Evolutionary conservation across 305 asterid species (phyloP), one percentile per base, ranked within the genome.

Genomic region (Petunia hybrid): DNA sequence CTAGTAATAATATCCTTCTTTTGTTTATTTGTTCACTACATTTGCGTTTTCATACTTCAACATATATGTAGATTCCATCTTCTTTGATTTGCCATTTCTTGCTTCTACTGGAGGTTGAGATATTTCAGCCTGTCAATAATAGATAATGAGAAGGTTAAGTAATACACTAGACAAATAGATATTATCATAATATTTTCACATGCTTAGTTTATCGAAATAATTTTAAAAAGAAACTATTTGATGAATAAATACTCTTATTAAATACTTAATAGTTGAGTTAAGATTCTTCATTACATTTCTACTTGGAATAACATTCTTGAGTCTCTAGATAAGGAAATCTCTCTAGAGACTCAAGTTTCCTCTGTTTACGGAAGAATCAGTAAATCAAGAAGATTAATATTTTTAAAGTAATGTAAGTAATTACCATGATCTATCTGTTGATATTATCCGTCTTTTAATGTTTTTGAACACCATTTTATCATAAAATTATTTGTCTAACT

Each of bases 51-150:
- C 63, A 53, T 53, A 53, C 57, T 53, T 53, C 57, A 53, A 53
- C 57, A 53, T 53, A 53, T 9, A 53, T 53, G 12, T 10, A 53
- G 57, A n/a, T n/a, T n/a, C 42, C 10, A 70, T 22, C 77, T 45
- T 46, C 61, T 3, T 53, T 53, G 12, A 13, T 31, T 70, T 31
- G 31, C 36, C 77, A 70, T 22, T 70, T 70, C n/a, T 70, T 46
- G 60, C 10, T 70, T 70, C 77, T 70, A 70, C 4, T 22, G 51
- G 60, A 70, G 22, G 42, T 70, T 70, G 1, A 31, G 31, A 46
- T 0, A 4, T 6, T 36, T 70, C 61, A 46, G 5, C 61, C 77
- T 70, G 77, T 53, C 10, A 71, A 71, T 71, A 12, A 55, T 22
- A 22, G 31, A 22, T 22, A 22, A 22, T 22, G 0, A 22, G 31